Evolutionary conservation across 2,329 filamentous ascomycete species (phyloP), one percentile per base, ranked within the genome.

Genomic region (Trichophyton rubrum): DNA sequence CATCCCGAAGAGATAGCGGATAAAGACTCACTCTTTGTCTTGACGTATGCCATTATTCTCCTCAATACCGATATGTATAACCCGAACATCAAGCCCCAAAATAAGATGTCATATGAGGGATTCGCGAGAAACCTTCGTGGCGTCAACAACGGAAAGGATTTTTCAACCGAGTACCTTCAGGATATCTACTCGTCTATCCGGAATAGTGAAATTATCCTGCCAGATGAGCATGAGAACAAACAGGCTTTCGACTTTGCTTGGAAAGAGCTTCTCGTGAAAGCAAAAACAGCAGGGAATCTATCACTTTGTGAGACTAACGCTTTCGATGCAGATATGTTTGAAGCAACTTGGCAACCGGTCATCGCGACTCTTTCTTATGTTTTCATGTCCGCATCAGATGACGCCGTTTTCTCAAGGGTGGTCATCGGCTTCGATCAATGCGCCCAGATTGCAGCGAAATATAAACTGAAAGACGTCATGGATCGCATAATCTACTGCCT

Each of bases 301-400:
- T 77, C 87, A 38, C 78, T 92, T 33, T 95, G 90, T 71, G 82
- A 95, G 66, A 96, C 92, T 3, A 97, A 96, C 70, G 85, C 95
- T 43, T 99, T 90, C 72, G 95, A 99, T 73, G 89, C 91, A 3
- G 91, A 99, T 70, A 96, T 99, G 89, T 99, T 99, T 72, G 85
- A 88, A 61, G 88, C 90, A 22, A 96, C 91, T 0, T 99, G 95
- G 93, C 90, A 85, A 70, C 92, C 95, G 0, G 90, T 99, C 57
- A 82, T 99, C 41, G 91, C 93, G 2, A 97, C 95, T 0, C 78
- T 99, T 60, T 95, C 93, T 11, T 99, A 97, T 70, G 93, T 99
- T 2, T 99, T 99, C 77, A 95, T 97, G 87, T 97, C 92, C 40
- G 95, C 95, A 15, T 95, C 90, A 0, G 95, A 99, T 69, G 93